Conservation (phyloP, 164 flowering plant species). For the Kingdonia uniflora region DNA sequence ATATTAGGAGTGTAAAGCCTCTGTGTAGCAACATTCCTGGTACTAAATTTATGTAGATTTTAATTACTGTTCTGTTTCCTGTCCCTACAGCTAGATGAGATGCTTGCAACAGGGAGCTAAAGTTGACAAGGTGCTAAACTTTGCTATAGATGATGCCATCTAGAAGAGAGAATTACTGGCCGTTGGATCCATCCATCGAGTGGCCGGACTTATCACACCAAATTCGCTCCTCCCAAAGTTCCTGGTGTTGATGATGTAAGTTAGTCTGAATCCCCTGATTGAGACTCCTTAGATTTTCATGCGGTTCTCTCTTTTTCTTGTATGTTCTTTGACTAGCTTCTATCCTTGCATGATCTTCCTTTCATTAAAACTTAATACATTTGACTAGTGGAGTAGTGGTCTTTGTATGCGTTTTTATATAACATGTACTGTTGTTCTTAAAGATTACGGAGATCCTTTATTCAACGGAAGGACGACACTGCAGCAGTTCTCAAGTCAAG, state of each 20-base stretch:
- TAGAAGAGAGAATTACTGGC: slow-evolving; percentile 96
- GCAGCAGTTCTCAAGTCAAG: slow-evolving; percentile 91
- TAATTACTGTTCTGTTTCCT: background rate
- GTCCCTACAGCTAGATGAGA: slow-evolving; percentile 79
- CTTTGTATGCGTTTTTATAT: background rate
- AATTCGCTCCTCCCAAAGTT: slow-evolving; percentile 90
- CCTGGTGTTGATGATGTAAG: slow-evolving; percentile 97
- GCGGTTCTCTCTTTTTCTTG: too few species aligned
- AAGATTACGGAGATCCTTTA: slow-evolving; percentile 91
- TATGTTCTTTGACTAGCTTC: too few species aligned
- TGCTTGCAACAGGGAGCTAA: slow-evolving; percentile 81
- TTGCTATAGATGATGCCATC: slow-evolving; percentile 87
- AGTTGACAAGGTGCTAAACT: slow-evolving; percentile 92
- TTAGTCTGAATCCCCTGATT: background rate
- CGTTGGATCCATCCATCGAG: slow-evolving; percentile 95
- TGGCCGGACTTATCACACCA: slow-evolving; percentile 89
- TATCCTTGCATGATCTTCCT: too few species aligned
- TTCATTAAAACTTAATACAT: too few species aligned
- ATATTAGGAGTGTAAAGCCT: too few species aligned
- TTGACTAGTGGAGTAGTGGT: too few species aligned
- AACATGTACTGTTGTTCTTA: slow-evolving; percentile 1
- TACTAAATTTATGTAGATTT: too few species aligned
- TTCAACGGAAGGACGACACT: slow-evolving; percentile 94
- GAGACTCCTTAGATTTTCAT: too few species aligned
- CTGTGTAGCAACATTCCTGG: too few species aligned